phyloP scores from a whole-genome alignment of 2,329 filamentous ascomycete species.

The Penicillium sclerotigenum region DNA sequence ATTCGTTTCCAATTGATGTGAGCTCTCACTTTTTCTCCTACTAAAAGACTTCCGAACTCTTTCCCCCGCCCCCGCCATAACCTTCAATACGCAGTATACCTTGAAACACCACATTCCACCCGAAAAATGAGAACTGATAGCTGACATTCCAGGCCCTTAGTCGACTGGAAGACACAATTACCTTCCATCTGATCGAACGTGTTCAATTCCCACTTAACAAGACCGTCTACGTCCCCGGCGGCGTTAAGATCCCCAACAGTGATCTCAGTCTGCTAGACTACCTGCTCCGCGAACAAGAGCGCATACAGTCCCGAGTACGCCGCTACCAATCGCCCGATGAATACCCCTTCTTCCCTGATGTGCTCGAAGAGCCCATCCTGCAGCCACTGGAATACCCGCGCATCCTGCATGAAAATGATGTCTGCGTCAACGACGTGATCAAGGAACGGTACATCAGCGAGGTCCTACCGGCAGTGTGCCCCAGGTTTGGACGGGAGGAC shows the following conservation, averaged over 20 bases:
- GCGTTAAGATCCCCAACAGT: constrained; percentile 71
- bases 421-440: constrained; percentile 86
- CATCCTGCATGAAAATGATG: constrained; percentile 82
- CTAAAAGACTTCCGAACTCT: neutral
- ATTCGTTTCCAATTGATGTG: constrained; percentile 95
- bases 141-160: constrained; percentile 48
- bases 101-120: neutral
- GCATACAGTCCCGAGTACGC: constrained; percentile 85
- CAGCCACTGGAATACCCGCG: constrained; percentile 81
- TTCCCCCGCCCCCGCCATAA: constrained; percentile 15
- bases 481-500: constrained; percentile 70
- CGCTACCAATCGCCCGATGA: constrained; percentile 96
- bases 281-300: constrained; percentile 86
- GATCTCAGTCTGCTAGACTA: constrained; percentile 86
- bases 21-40: constrained; percentile 30
- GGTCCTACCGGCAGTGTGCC: constrained; percentile 80
- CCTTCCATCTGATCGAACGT: constrained; percentile 92
- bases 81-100: neutral
- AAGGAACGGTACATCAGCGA: constrained; percentile 78
- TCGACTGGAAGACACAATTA: constrained; percentile 95
- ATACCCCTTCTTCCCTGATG: constrained; percentile 90
- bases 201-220: constrained; percentile 94
- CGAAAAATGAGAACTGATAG: neutral
- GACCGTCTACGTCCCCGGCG: constrained; percentile 78
- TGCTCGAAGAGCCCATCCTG: constrained; percentile 76